Evolutionary conservation across 1,284 basidiomycete species (phyloP), one percentile per base, ranked within the genome.

Genomic region (Gymnopus androsaceus): DNA sequence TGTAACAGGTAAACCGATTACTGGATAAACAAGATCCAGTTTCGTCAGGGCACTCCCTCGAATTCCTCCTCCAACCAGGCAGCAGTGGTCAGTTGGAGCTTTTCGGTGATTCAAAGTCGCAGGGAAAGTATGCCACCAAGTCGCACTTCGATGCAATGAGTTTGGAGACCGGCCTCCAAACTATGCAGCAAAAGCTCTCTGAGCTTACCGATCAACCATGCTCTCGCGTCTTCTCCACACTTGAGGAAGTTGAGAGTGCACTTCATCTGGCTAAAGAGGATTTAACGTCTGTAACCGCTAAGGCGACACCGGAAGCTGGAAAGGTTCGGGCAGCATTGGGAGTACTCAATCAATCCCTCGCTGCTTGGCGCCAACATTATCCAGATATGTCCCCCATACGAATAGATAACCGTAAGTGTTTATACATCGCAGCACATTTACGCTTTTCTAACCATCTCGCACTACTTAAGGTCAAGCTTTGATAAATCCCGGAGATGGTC

Each of bases 341-440:
- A 7, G 8, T 34, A 8, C 8, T 34, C 8, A 7, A 34, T 34
- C 7, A 34, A 34, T 8, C 33, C 33, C 33, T 34, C 15, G 8
- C 8, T 34, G 33, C 33, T 12, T 46, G 17, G 44, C 44, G 44
- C 11, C 9, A 46, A 5, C 9, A 12, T 7, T 30, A 46, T 28
- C 44, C 44, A 12, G 44, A 46, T 28, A 28, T 46, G 7, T 19
- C 44, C 14, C 44, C 44, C 11, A 15, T 46, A 5, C 17, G 44
- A 23, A 46, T 46, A 8, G 44, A 50, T 50, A 50, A 50, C 21
- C 7, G 48, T 50, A 31, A 50, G 48, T 37, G 3, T 12, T 25
- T 21, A 23, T 50, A 4, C 19, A 7, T 27, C 33, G 8, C 7
- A 19, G 15, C 12, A 21, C 25, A 41, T 23, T 17, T 9, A 41